Evolutionary conservation across 1,284 basidiomycete genomes (phyloP).

Genomic region (Apiotrichum montevideense): DNA sequence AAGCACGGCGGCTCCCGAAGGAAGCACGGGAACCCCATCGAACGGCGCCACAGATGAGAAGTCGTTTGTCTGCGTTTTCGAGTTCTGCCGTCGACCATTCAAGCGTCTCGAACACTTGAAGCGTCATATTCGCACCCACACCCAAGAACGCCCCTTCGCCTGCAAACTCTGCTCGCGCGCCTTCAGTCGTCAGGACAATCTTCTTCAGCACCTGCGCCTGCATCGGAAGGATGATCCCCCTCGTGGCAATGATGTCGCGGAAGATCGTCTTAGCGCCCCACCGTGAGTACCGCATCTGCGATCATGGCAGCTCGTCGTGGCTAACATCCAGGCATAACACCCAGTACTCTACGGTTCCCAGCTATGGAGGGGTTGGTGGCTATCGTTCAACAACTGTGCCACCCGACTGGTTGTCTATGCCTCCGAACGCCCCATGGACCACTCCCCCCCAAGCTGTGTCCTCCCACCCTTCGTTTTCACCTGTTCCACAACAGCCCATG

Average conservation of each 20-base stretch:
- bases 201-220: constrained; percentile 72
- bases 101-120: constrained; percentile 84
- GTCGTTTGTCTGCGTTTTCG: constrained; percentile 20
- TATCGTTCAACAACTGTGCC: constrained; percentile 22
- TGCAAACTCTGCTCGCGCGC: constrained; percentile 67
- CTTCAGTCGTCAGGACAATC: constrained; percentile 78
- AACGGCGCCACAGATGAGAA: constrained; percentile 18
- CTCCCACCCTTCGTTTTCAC: constrained; percentile 12
- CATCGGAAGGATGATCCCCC: constrained; percentile 51
- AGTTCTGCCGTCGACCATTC: constrained; percentile 66
- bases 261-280: constrained; percentile 17
- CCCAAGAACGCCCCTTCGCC: constrained; percentile 72
- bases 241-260: constrained; percentile 11
- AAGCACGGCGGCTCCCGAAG: constrained; percentile 6
- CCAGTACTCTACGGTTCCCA: constrained; percentile 5
- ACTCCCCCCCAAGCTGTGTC: neutral
- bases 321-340: constrained; percentile 1
- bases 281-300: neutral
- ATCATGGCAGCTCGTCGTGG: no score
- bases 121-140: constrained; percentile 81
- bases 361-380: constrained; percentile 1
- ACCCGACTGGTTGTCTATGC: constrained; percentile 22
- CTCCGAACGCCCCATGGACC: constrained; percentile 11
- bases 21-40: constrained; percentile 1
- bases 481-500: constrained; percentile 12